Evolutionary conservation across 345 rosid genomes (phyloP).

Genomic region (Eucalyptus marginata): DNA sequence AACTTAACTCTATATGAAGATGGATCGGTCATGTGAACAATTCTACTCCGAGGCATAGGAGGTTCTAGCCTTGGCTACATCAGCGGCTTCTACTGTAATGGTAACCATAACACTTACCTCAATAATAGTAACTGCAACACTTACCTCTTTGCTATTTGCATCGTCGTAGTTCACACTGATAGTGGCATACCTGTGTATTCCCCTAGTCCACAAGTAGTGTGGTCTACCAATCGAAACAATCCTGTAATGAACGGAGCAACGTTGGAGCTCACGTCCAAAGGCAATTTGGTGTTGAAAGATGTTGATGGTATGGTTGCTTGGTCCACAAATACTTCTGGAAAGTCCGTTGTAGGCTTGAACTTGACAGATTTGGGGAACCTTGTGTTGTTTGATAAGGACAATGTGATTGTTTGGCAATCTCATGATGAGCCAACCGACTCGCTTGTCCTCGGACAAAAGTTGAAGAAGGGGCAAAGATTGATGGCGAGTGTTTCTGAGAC

Average conservation of each 20-base stretch:
- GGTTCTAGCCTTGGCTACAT: too few relatives aligned
- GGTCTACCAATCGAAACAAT: conserved; percentile 12
- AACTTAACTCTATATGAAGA: too few relatives aligned
- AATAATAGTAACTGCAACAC: too few relatives aligned
- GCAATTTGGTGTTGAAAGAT: conserved; percentile 2
- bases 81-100: neutral
- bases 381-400: neutral
- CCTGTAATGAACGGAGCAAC: neutral
- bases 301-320: neutral
- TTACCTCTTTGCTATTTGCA: neutral
- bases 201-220: conserved; percentile 2
- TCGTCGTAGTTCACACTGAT: too few relatives aligned
- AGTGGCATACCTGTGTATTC: too few relatives aligned
- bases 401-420: conserved; percentile 1
- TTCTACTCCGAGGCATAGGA: neutral
- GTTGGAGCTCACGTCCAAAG: neutral
- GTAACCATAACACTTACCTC: too few relatives aligned
- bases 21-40: neutral
- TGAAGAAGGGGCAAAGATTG: neutral
- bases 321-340: neutral
- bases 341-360: neutral
- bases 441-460: neutral
- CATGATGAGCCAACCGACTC: conserved; percentile 4
- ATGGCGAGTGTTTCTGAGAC: neutral
- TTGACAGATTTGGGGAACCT: neutral